Conservation (phyloP, 2,329 filamentous ascomycete genomes). For the Trichoderma harzianum region DNA sequence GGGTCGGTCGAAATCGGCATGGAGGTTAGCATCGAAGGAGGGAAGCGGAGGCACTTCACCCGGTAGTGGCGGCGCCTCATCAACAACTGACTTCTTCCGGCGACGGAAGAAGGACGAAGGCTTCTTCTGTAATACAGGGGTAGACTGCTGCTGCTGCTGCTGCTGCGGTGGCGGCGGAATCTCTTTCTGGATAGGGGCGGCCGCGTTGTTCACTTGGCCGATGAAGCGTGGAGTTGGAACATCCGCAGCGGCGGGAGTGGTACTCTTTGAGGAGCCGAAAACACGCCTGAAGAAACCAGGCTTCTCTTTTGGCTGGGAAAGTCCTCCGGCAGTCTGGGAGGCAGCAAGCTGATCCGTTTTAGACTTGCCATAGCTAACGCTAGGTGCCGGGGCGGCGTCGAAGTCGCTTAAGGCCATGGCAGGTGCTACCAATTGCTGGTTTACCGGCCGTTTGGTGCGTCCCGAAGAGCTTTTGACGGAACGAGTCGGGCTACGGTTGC, state of each 20-base stretch:
- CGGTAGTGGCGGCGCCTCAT: slow-evolving; percentile 61
- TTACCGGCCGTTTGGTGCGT: slow-evolving; percentile 29
- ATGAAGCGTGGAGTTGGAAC: slow-evolving; percentile 31
- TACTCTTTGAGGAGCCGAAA: slow-evolving; percentile 70
- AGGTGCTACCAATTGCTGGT: slow-evolving; percentile 26
- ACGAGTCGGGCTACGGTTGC: slow-evolving; percentile 53
- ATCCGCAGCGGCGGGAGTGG: slow-evolving; percentile 20
- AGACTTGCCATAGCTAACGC: slow-evolving; percentile 57
- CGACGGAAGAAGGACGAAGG: slow-evolving; percentile 91
- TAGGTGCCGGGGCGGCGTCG: slow-evolving; percentile 56
- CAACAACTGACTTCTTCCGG: slow-evolving; percentile 83
- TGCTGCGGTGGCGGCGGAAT: slow-evolving; percentile 30
- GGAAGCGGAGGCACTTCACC: slow-evolving; percentile 42
- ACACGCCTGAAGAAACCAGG: slow-evolving; percentile 91
- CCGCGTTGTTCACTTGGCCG: slow-evolving; percentile 40
- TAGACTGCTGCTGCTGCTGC: slow-evolving; percentile 48
- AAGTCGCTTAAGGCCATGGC: slow-evolving; percentile 37
- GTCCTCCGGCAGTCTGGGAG: slow-evolving; percentile 35
- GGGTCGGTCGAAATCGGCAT: slow-evolving; percentile 32
- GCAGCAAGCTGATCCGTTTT: slow-evolving; percentile 47
- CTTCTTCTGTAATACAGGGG: slow-evolving; percentile 73
- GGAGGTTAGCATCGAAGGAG: slow-evolving; percentile 22
- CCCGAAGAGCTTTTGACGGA: slow-evolving; percentile 51
- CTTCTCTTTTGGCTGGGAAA: slow-evolving; percentile 59
- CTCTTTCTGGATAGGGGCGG: slow-evolving; percentile 50